Percentiles rank a stretch among this genome's conserved stretches.
Conservation (phyloP, 495 filamentous ascomycete genomes). For the Aspergillus ellipticus region DNA sequence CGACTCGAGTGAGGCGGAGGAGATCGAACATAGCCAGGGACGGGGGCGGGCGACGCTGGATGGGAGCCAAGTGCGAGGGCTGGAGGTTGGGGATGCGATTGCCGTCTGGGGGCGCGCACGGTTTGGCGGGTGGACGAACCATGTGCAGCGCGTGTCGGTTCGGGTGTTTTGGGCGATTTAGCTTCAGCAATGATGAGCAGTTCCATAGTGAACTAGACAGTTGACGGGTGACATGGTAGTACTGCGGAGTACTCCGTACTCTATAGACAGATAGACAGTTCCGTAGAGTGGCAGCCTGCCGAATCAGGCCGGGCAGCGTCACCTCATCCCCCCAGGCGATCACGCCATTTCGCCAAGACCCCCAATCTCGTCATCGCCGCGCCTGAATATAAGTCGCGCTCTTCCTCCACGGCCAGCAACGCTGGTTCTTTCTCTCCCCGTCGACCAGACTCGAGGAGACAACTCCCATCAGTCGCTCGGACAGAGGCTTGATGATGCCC, state of each 20-base stretch:
- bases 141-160: constrained; percentile 52
- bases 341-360: constrained; percentile 45
- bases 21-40: constrained; percentile 37
- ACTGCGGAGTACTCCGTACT: background rate
- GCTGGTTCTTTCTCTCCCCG: constrained; percentile 8
- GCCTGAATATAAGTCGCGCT: constrained; percentile 28
- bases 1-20: constrained; percentile 41
- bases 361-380: constrained; percentile 15
- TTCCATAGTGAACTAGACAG: background rate
- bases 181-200: constrained; percentile 5
- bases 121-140: constrained; percentile 61
- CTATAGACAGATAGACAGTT: background rate
- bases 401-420: constrained; percentile 15
- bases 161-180: constrained; percentile 63
- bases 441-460: background rate
- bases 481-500: background rate
- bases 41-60: constrained; percentile 53
- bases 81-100: constrained; percentile 62
- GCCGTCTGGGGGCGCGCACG: constrained; percentile 62
- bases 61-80: constrained; percentile 51
- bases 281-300: background rate
- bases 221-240: background rate
- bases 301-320: background rate
- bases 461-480: background rate
- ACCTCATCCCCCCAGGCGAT: constrained; percentile 20